A percentile compares a stretch with the other conserved stretches of the same genome.
Conservation (phyloP, 371 early-diverging fungal genomes). For the Zychaea mexicana region DNA sequence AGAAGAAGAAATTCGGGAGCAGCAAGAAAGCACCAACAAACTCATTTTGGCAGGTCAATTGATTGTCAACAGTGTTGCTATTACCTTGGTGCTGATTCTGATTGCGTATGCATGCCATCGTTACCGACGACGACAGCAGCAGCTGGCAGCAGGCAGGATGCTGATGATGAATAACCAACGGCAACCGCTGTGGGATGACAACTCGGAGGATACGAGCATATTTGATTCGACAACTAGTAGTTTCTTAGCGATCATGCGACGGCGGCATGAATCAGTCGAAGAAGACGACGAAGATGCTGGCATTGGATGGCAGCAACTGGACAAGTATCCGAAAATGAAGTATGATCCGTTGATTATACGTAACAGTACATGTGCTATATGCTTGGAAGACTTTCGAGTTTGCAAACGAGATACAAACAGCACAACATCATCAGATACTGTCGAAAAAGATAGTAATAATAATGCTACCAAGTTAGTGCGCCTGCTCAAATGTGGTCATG, state of each 20-base stretch:
- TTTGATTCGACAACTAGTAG: background rate
- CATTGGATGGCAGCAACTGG: slow-evolving; percentile 12
- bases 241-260: slow-evolving; percentile 7
- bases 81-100: slow-evolving; percentile 6
- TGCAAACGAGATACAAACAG: background rate
- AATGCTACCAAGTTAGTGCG: slow-evolving; percentile 9
- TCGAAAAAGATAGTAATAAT: background rate
- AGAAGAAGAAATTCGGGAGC: background rate
- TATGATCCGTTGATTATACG: slow-evolving; percentile 18
- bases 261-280: background rate
- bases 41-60: slow-evolving; percentile 10
- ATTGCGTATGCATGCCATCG: slow-evolving; percentile 11
- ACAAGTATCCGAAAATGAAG: slow-evolving; percentile 10
- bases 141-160: background rate
- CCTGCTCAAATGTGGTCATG: slow-evolving; percentile 10
- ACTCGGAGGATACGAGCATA: background rate
- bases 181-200: background rate
- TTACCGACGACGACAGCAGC: background rate
- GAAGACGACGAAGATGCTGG: background rate
- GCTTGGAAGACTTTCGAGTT: slow-evolving; percentile 15
- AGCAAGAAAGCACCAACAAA: background rate
- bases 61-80: slow-evolving; percentile 15
- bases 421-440: background rate
- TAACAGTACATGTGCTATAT: slow-evolving; percentile 21
- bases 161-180: background rate